Conservation (phyloP, 129 eudicot species). For the Flaveria ramosissima region DNA sequence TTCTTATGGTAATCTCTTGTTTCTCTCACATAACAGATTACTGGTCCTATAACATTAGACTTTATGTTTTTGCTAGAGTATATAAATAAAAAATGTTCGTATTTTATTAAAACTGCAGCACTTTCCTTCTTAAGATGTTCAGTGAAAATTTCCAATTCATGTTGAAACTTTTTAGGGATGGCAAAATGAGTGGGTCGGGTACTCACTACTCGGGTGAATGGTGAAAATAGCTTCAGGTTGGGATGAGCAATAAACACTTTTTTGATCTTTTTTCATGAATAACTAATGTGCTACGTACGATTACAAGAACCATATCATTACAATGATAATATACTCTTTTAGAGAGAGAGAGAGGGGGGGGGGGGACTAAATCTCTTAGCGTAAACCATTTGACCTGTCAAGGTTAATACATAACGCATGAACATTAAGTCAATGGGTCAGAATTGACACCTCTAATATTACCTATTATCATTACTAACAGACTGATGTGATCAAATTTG, state of each 20-base stretch:
- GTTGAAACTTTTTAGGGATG: neutral
- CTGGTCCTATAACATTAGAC: neutral
- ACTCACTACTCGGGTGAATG: neutral
- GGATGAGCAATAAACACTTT: neutral
- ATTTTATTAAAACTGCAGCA: neutral
- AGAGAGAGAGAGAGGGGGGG: too few relatives aligned
- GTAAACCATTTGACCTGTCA: neutral
- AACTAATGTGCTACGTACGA: neutral
- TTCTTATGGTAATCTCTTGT: conserved; percentile 67
- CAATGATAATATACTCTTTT: neutral
- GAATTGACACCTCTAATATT: neutral
- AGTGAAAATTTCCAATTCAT: neutral
- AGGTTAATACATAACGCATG: conserved; percentile 3
- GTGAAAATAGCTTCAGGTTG: neutral
- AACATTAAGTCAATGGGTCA: neutral
- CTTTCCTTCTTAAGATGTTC: neutral
- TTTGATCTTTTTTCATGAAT: neutral
- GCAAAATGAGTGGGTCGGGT: neutral
- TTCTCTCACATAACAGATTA: neutral
- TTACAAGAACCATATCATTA: neutral
- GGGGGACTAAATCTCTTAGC: neutral
- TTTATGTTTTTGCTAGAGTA: neutral
- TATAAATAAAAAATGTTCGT: neutral
- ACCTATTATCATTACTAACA: conserved; percentile 9
- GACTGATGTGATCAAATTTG: neutral